phyloP scores from a whole-genome alignment of 1,284 basidiomycete genomes.

The Thelephora terrestris region DNA sequence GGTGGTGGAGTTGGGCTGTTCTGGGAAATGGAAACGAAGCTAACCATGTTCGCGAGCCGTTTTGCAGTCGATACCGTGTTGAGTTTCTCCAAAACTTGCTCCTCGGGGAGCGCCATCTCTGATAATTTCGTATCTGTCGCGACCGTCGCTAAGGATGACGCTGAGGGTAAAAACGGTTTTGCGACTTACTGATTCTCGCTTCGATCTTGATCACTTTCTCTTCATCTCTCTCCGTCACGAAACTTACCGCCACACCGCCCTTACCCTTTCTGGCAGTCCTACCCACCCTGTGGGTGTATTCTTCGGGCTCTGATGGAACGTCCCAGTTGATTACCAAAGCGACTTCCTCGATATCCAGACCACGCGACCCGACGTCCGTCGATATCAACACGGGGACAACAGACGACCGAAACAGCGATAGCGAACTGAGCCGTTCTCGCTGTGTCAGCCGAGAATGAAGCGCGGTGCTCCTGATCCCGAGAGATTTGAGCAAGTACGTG shows the following conservation, averaged over 20 bases:
- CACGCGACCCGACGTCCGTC: constrained; percentile 92
- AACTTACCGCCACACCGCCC: constrained; percentile 84
- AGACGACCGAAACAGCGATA: constrained; percentile 81
- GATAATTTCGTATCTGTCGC: constrained; percentile 58
- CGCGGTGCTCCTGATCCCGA: constrained; percentile 79
- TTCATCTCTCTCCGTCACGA: constrained; percentile 92
- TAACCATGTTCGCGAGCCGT: constrained; percentile 87
- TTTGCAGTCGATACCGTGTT: constrained; percentile 89
- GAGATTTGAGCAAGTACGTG: constrained; percentile 68
- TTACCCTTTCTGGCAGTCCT: constrained; percentile 92
- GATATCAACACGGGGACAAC: constrained; percentile 89
- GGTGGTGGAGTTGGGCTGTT: background rate
- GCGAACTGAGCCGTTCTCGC: constrained; percentile 74
- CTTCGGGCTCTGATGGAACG: constrained; percentile 67
- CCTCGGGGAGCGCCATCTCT: constrained; percentile 73
- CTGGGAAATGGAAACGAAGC: constrained; percentile 11
- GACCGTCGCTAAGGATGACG: background rate
- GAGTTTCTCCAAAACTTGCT: constrained; percentile 75
- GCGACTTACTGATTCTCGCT: constrained; percentile 66
- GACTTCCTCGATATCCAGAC: constrained; percentile 92
- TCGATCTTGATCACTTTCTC: constrained; percentile 81
- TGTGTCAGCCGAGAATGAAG: constrained; percentile 93
- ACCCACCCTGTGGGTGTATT: constrained; percentile 76
- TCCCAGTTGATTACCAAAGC: constrained; percentile 98
- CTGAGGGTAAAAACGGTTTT: background rate